Percentiles rank a stretch among this genome's conserved stretches.
Evolutionary conservation across 768 basidiomycete species (phyloP).

Genomic region (Boletus vinaceobasis): DNA sequence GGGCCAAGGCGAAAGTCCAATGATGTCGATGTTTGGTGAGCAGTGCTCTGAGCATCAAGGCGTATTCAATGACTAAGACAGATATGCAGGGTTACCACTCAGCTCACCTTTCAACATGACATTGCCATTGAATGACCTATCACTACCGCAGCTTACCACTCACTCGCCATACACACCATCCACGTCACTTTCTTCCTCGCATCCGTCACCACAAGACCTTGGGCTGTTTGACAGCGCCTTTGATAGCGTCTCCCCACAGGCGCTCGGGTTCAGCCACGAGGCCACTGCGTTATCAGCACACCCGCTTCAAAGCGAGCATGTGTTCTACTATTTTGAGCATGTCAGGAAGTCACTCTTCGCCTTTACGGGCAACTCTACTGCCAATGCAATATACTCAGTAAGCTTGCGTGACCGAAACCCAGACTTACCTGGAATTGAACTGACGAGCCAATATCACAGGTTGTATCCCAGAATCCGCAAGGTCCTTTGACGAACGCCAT

Average conservation of each 20-base stretch:
- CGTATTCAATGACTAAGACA: conserved; percentile 11
- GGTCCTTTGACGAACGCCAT: conserved; percentile 72
- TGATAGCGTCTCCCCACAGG: conserved; percentile 31
- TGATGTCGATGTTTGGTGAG: conserved; percentile 30
- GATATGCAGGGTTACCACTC: conserved; percentile 21
- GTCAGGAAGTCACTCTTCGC: conserved; percentile 65
- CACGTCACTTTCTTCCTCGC: conserved; percentile 31
- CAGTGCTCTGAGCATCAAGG: background rate
- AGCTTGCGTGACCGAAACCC: conserved; percentile 25
- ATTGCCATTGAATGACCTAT: conserved; percentile 27
- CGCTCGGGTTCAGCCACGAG: conserved; percentile 28
- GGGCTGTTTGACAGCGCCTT: conserved; percentile 34
- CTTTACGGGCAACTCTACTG: conserved; percentile 59
- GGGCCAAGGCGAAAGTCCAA: conserved; percentile 23
- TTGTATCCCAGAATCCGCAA: conserved; percentile 61
- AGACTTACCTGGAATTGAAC: conserved; percentile 11
- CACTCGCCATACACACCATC: conserved; percentile 36
- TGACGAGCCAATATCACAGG: conserved; percentile 23
- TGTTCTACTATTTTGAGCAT: conserved; percentile 73
- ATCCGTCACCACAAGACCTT: conserved; percentile 33
- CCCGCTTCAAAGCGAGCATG: conserved; percentile 52
- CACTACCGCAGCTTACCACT: conserved; percentile 26
- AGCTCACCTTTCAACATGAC: conserved; percentile 31
- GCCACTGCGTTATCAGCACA: conserved; percentile 33
- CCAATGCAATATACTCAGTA: conserved; percentile 65